Conservation (phyloP, 495 filamentous ascomycete genomes). For the Daldinia bambusicola region DNA sequence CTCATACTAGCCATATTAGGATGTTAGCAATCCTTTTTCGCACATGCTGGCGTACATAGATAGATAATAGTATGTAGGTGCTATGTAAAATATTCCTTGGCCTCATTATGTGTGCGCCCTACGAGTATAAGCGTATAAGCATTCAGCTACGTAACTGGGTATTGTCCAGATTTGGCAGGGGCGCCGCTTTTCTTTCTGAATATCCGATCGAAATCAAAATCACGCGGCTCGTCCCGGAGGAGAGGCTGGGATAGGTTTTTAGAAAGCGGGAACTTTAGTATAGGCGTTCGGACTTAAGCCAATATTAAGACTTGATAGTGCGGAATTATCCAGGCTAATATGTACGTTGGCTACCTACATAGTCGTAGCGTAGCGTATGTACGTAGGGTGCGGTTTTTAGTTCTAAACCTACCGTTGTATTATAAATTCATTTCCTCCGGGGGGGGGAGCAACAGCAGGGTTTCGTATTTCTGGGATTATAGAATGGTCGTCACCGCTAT, state of each 20-base stretch:
- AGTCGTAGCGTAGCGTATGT: not conserved
- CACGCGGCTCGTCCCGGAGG: constrained; percentile 3
- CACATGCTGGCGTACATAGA: not conserved
- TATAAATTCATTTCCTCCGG: not conserved
- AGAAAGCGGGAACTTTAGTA: not conserved
- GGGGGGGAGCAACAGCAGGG: too few species aligned
- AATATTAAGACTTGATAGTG: not conserved
- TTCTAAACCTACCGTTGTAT: not conserved
- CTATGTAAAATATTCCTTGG: too few species aligned
- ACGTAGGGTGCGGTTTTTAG: too few species aligned
- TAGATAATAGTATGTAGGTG: too few species aligned
- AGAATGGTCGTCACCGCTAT: constrained; percentile 6
- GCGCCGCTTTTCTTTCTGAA: not conserved
- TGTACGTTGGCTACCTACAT: too few species aligned
- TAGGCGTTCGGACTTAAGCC: not conserved
- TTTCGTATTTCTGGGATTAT: not conserved
- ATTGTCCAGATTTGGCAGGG: too few species aligned
- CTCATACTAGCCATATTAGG: too few species aligned
- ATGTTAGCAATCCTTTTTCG: not conserved
- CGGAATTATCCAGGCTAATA: not conserved
- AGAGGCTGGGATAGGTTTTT: not conserved
- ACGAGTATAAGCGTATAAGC: not conserved
- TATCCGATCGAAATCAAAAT: not conserved
- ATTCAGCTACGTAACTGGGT: too few species aligned
- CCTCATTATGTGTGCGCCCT: too few species aligned